These are phyloP conservation scores for Pyricularia sp. DNA, from an alignment of 2,329 filamentous ascomycete genomes.

Conservation along the genomic window DNA sequence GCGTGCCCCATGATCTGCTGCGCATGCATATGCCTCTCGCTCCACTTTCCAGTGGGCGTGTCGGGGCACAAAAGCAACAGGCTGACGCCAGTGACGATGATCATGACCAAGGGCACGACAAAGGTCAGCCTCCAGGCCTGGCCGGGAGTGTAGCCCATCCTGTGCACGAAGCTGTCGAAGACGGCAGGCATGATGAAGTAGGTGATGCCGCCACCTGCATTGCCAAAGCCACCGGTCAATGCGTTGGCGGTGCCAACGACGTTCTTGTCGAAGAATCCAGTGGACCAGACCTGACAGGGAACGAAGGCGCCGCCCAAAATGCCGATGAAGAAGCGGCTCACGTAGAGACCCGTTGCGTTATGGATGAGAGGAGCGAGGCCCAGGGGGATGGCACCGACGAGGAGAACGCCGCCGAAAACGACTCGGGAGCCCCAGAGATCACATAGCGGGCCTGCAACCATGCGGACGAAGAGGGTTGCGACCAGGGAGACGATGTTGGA, in stretches of 20 bases:
- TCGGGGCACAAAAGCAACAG: conserved; percentile 71
- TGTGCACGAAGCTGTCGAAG: conserved; percentile 62
- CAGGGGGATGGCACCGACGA: conserved; percentile 71
- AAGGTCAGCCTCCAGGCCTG: conserved; percentile 80
- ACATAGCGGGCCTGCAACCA: conserved; percentile 74
- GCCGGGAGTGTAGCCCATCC: conserved; percentile 50
- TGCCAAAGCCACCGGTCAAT: conserved; percentile 75
- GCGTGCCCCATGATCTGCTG: conserved; percentile 42
- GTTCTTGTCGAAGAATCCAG: conserved; percentile 88
- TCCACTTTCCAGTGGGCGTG: conserved; percentile 76
- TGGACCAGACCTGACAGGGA: conserved; percentile 87
- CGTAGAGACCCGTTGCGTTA: conserved; percentile 57
- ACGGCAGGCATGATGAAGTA: conserved; percentile 93
- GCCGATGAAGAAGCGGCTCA: conserved; percentile 70
- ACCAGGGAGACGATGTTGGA: conserved; percentile 81
- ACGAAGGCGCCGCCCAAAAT: conserved; percentile 73
- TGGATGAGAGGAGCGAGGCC: conserved; percentile 72
- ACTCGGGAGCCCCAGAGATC: conserved; percentile 73
- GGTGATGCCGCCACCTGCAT: conserved; percentile 80
- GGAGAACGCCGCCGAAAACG: conserved; percentile 70
- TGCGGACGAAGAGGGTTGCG: conserved; percentile 66
- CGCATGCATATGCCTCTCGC: conserved; percentile 53
- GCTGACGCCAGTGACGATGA: conserved; percentile 53
- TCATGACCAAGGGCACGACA: conserved; percentile 71
- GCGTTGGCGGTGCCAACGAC: conserved; percentile 84